Conservation (phyloP, 371 early-diverging fungal genomes). For the Apophysomyces ossiformis region DNA sequence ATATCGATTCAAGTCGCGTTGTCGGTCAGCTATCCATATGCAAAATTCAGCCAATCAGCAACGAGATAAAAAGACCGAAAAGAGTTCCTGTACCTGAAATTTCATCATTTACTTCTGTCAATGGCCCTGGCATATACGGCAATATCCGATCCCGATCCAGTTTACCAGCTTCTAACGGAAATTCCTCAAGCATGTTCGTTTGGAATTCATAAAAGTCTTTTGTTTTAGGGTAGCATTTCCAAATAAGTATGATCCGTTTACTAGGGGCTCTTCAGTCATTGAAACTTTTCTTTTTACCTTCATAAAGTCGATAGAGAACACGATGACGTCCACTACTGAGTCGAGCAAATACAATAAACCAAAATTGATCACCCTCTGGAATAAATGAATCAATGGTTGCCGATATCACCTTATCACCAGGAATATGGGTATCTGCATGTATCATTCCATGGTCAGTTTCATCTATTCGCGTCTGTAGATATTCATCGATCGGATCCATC, state of each 20-base stretch:
- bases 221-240: background rate
- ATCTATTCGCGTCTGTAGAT: background rate
- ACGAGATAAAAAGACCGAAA: too few species aligned
- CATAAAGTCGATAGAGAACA: constrained; percentile 73
- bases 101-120: constrained; percentile 59
- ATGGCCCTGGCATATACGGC: constrained; percentile 81
- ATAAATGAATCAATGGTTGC: constrained; percentile 66
- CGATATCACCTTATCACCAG: constrained; percentile 34
- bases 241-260: background rate
- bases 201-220: constrained; percentile 83
- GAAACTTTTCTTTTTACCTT: constrained; percentile 34
- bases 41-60: background rate
- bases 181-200: constrained; percentile 73
- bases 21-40: constrained; percentile 50
- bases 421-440: background rate
- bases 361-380: constrained; percentile 68
- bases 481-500: constrained; percentile 7
- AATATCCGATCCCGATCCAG: constrained; percentile 63
- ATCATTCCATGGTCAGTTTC: background rate
- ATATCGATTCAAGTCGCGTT: constrained; percentile 71
- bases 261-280: background rate
- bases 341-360: constrained; percentile 71
- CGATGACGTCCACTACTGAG: constrained; percentile 56
- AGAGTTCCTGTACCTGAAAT: constrained; percentile 46
- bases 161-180: constrained; percentile 78